Percentiles rank a stretch among this genome's conserved stretches.
Evolutionary conservation across 1,139 yeast genomes (phyloP).

Genomic region (Diutina ranongensis): DNA sequence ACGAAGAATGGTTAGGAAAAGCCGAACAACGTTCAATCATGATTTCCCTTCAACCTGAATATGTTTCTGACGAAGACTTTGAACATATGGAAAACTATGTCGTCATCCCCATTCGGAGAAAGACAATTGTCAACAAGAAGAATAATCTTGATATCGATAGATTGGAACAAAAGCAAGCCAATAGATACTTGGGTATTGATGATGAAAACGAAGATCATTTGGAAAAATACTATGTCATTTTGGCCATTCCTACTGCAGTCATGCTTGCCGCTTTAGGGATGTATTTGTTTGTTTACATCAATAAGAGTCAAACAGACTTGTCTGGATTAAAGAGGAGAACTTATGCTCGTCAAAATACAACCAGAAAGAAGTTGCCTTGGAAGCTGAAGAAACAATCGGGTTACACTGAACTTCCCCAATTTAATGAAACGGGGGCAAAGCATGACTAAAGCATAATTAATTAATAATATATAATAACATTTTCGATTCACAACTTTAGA

Average conservation of each 20-base stretch:
- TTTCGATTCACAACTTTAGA: neutral
- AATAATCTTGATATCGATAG: conserved; percentile 41
- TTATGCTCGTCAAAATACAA: neutral
- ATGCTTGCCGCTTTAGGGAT: conserved; percentile 47
- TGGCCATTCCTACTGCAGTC: conserved; percentile 64
- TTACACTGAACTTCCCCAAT: conserved; percentile 4
- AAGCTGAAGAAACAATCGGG: conserved; percentile 1
- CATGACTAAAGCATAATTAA: conserved; percentile 3
- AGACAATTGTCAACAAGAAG: conserved; percentile 50
- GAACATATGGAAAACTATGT: conserved; percentile 40
- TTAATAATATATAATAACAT: neutral
- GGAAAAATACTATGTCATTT: conserved; percentile 54
- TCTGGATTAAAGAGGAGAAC: neutral
- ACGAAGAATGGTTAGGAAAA: conserved; percentile 45
- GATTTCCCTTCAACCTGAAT: conserved; percentile 63
- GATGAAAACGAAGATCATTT: conserved; percentile 46
- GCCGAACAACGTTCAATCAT: conserved; percentile 37
- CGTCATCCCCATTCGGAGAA: conserved; percentile 42
- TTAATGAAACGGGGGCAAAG: neutral
- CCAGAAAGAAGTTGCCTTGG: conserved; percentile 4
- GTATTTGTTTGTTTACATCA: conserved; percentile 50
- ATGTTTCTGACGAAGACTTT: conserved; percentile 53
- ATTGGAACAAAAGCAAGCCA: conserved; percentile 24
- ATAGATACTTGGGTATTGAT: conserved; percentile 24
- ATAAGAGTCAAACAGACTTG: conserved; percentile 32